Percentiles rank a stretch among this genome's conserved stretches.
Evolutionary conservation across 805 yeast species (phyloP).

Genomic region (Starmerella apis): DNA sequence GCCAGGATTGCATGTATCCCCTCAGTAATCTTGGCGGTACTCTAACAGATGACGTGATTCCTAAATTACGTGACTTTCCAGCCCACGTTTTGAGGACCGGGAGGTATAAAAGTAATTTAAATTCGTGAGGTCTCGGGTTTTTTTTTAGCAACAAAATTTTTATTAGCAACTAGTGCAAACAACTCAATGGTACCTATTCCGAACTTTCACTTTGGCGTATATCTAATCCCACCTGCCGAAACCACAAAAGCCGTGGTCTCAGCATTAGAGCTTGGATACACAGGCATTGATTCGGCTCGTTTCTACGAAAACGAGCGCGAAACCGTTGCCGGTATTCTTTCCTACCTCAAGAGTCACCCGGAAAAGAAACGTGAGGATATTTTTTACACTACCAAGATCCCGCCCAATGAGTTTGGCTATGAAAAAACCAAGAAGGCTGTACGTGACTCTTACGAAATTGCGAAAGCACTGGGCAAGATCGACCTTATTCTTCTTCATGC

Average conservation of each 20-base stretch:
- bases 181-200: constrained; percentile 16
- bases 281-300: constrained; percentile 64
- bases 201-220: constrained; percentile 25
- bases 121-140: not conserved
- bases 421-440: constrained; percentile 49
- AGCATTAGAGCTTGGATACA: constrained; percentile 53
- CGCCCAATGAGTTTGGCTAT: constrained; percentile 52
- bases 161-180: not conserved
- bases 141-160: not conserved
- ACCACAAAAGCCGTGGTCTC: constrained; percentile 37
- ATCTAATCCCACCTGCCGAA: constrained; percentile 19
- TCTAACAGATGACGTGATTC: not conserved
- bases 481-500: constrained; percentile 60
- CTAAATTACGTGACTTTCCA: no score
- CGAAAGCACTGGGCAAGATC: constrained; percentile 48
- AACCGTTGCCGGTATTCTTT: constrained; percentile 31
- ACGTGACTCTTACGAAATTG: constrained; percentile 42
- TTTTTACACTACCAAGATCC: constrained; percentile 55
- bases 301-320: constrained; percentile 52
- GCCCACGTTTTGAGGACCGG: not conserved
- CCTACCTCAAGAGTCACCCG: constrained; percentile 21
- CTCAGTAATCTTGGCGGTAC: not conserved
- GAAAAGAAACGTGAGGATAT: constrained; percentile 43
- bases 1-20: no score
- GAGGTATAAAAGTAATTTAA: not conserved